phyloP scores from a whole-genome alignment of 2,329 filamentous ascomycete species.

The Cylindrodendrum hubeiense region DNA sequence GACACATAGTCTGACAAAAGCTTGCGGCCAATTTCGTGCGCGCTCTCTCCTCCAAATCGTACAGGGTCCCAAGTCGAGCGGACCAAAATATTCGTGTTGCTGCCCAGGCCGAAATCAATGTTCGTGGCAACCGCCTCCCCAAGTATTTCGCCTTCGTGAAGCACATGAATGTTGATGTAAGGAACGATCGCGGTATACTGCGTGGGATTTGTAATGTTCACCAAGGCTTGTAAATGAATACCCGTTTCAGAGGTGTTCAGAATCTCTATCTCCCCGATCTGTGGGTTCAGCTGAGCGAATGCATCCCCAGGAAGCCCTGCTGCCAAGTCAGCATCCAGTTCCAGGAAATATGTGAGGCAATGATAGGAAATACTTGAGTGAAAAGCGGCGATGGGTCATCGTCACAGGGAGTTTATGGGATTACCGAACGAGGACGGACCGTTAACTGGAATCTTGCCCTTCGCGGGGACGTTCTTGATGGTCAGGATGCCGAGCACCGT shows the following conservation, averaged over 20 bases:
- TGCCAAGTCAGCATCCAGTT: slow-evolving; percentile 49
- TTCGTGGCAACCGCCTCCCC: slow-evolving; percentile 79
- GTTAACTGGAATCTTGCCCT: slow-evolving; percentile 91
- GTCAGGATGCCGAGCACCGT: slow-evolving; percentile 86
- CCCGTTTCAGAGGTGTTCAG: slow-evolving; percentile 78
- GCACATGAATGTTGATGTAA: slow-evolving; percentile 80
- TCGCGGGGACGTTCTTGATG: slow-evolving; percentile 85
- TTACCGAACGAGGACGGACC: slow-evolving; percentile 79
- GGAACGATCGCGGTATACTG: slow-evolving; percentile 87
- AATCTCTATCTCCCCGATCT: slow-evolving; percentile 79
- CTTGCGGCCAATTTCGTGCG: slow-evolving; percentile 73
- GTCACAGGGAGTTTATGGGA: slow-evolving; percentile 43
- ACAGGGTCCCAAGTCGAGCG: slow-evolving; percentile 81
- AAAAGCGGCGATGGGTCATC: slow-evolving; percentile 40
- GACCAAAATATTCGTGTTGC: slow-evolving; percentile 78
- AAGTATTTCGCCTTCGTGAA: slow-evolving; percentile 79
- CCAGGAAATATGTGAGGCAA: slow-evolving; percentile 38
- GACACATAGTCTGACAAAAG: slow-evolving; percentile 90
- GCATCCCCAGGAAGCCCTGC: slow-evolving; percentile 70
- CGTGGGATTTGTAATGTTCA: slow-evolving; percentile 93
- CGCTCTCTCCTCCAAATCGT: slow-evolving; percentile 69
- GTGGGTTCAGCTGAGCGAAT: slow-evolving; percentile 65
- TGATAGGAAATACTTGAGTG: slow-evolving; percentile 48
- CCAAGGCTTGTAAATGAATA: slow-evolving; percentile 75
- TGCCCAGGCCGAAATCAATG: slow-evolving; percentile 73